Evolutionary conservation across 192 early-diverging fungal species (phyloP), one percentile per base, ranked within the genome.

Genomic region (Coemansia sp.): DNA sequence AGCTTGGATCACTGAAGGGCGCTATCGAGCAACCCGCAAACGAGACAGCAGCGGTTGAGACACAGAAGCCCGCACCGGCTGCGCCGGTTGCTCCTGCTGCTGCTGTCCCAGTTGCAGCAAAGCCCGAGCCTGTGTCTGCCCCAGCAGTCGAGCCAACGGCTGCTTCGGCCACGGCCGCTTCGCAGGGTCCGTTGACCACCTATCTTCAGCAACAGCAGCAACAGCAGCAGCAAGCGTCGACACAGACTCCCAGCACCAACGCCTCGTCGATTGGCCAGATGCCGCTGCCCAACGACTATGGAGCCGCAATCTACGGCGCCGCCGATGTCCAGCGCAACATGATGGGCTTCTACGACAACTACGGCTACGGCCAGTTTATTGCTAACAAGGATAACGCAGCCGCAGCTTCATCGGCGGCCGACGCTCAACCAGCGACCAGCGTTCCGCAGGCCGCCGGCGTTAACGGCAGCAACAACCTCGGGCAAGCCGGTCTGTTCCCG

Each of bases 251-350:
- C 8, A 47, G 54, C 45, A 43, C 58, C 27, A 67, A 41, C 29
- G 57, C 50, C 21, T 63, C 42, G 42, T 69, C 66, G 51, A 70
- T 65, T 54, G 63, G 75, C 54, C 67, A 75, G 59, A 77, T 73
- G 74, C 81, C 62, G 20, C 63, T 70, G 12, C 75, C 75, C 0
- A 81, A 78, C 66, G 79, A 83, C 55, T 73, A 82, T 25, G 80
- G 76, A 67, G 78, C 76, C 27, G 81, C 75, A 34, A 81, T 79
- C 7, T 58, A 85, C 9, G 85, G 85, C 56, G 84, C 81, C 25
- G 78, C 72, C 41, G 87, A 88, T 15, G 74, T 83, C 5, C 84
- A 85, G 66, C 80, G 87, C 20, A 79, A 79, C 59, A 78, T 82
- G 81, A 82, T 76, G 73, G 73, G 73, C 60, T 68, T 82, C 56